Base-by-base conservation (phyloP, 352 stramenopile genomes). In the Phytophthora tentaculata region DNA sequence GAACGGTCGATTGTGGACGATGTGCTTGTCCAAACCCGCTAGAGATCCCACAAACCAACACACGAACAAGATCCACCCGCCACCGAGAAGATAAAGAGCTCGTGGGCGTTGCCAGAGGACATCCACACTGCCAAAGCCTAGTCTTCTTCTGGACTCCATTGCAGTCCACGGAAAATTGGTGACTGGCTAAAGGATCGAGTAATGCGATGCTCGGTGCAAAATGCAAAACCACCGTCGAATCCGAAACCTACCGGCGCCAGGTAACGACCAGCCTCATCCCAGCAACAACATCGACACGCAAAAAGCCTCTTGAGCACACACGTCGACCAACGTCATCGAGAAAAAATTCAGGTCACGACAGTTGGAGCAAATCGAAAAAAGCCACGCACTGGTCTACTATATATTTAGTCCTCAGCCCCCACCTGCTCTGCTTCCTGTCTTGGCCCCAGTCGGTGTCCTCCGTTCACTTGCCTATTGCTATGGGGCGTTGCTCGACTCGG, bases 381-480 rank as follows among this genome's bases (percentile, higher is more conserved):
- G 44, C 56, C 56, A 72, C 62, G 53, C 63, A 76, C 68, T 73
- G 63, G 68, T 76, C 64, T 73, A 69, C 69, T 76, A 73, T 76
- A 76, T 76, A 73, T 69, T 76, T 73, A 70, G 62, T 71, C 28
- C 53, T 57, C 50, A 57, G 29, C 29, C 41, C 63, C 44, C 32
- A 58, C 39, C 56, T 71, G 50, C 61, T 60, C 28, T 8, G 9
- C 9, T 32, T 32, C 28, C 28, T 32, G 28, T 8, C 5, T 32
- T 8, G 28, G 5, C 9, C 9, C 28, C 28, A 32, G 28, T 32
- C 9, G 28, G 5, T 20, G 17, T 41, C 49, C 29, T 44, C 53
- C 43, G n/a, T 29, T 66, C 53, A 50, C 39, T 61, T 52, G 57
- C 56, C 57, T 71, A 32, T 57, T 71, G 56, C 37, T 67, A 39